A percentile compares a stretch with the other conserved stretches of the same genome.
Evolutionary conservation across 495 filamentous ascomycete species (phyloP).

Genomic region (Xylaria telfairii): DNA sequence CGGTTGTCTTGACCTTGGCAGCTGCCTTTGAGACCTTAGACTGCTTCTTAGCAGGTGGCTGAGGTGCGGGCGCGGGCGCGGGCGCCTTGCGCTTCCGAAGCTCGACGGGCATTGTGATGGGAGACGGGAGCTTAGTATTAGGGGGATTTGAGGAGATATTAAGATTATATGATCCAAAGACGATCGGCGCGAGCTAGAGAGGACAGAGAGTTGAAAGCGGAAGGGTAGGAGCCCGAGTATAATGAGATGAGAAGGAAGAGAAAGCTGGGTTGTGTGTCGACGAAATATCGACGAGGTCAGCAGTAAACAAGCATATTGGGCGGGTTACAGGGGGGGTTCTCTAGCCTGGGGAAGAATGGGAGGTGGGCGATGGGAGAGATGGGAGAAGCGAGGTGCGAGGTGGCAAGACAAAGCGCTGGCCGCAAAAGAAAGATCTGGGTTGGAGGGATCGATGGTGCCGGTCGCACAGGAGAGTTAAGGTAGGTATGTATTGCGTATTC

Average conservation of each 20-base stretch:
- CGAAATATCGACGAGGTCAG: constrained; percentile 20
- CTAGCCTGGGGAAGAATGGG: constrained; percentile 15
- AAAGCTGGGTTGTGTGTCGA: constrained; percentile 18
- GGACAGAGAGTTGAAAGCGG: not conserved
- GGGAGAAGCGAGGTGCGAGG: not conserved
- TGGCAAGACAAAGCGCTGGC: constrained; percentile 6
- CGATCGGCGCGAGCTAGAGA: not conserved
- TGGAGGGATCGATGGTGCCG: constrained; percentile 15
- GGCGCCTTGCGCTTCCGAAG: constrained; percentile 78
- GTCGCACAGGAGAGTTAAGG: constrained; percentile 23
- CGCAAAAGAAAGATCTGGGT: constrained; percentile 14
- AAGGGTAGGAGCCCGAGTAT: not conserved
- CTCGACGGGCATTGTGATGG: constrained; percentile 59
- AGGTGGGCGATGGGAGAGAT: not conserved
- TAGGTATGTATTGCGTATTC: constrained; percentile 16
- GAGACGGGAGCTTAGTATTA: not conserved
- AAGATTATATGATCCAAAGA: constrained; percentile 12
- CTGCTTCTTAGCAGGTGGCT: constrained; percentile 61
- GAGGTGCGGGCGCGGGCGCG: constrained; percentile 61
- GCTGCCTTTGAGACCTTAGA: constrained; percentile 39
- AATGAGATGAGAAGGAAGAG: constrained; percentile 2
- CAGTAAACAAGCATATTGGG: constrained; percentile 28
- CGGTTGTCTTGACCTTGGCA: constrained; percentile 51
- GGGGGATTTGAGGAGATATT: not conserved
- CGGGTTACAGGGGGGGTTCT: constrained; percentile 26